Evolutionary conservation across 2,329 filamentous ascomycete species (phyloP).

Genomic region (Salinomyces thailandicus): DNA sequence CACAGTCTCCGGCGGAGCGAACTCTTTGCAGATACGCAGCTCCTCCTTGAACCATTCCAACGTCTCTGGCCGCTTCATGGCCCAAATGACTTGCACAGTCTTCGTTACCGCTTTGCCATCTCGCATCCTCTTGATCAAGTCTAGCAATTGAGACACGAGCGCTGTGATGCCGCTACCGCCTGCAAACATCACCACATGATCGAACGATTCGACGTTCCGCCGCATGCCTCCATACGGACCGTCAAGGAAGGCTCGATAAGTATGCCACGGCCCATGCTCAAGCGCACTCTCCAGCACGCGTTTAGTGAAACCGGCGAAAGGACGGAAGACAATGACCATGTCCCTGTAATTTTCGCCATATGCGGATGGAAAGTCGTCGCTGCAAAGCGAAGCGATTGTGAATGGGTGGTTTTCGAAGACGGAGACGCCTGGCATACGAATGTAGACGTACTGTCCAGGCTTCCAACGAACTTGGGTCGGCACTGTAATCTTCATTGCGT

Average conservation of each 20-base stretch:
- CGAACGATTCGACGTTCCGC: conserved; percentile 78
- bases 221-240: conserved; percentile 94
- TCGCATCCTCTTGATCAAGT: conserved; percentile 92
- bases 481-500: conserved; percentile 90
- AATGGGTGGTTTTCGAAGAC: conserved; percentile 91
- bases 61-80: conserved; percentile 77
- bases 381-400: conserved; percentile 85
- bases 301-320: conserved; percentile 81
- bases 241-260: conserved; percentile 84
- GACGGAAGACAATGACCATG: conserved; percentile 82
- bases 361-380: conserved; percentile 82
- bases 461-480: conserved; percentile 88
- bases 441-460: conserved; percentile 88
- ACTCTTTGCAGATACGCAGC: conserved; percentile 79
- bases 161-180: conserved; percentile 93
- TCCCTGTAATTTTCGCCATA: conserved; percentile 84
- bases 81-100: conserved; percentile 87
- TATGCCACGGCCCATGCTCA: conserved; percentile 79
- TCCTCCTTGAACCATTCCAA: conserved; percentile 99
- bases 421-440: conserved; percentile 87
- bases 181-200: conserved; percentile 85
- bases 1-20: conserved; percentile 76
- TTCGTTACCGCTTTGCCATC: conserved; percentile 89
- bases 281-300: conserved; percentile 74
- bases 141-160: conserved; percentile 78